A percentile compares a stretch with the other conserved stretches of the same genome.
Conservation (phyloP, 169 alveolate genomes). For the Theileria orientalis region DNA sequence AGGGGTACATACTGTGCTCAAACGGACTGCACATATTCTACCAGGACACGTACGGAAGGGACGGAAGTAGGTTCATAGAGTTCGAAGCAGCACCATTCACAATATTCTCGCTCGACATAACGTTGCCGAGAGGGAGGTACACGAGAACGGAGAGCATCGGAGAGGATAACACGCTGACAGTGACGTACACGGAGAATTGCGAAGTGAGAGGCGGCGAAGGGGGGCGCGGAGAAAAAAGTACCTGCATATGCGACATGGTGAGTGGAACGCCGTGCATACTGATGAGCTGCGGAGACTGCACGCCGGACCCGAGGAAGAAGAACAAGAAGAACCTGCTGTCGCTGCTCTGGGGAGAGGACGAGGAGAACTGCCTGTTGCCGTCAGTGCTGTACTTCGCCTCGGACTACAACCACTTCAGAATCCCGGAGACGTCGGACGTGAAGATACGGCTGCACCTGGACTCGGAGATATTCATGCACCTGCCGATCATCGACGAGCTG, state of each 20-base stretch:
- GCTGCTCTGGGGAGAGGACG: background rate
- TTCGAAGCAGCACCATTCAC: constrained; percentile 54
- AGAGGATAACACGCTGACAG: background rate
- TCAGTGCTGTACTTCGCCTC: constrained; percentile 38
- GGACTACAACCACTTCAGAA: constrained; percentile 38
- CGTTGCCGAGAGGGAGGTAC: background rate
- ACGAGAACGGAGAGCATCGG: background rate
- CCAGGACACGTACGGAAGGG: constrained; percentile 56
- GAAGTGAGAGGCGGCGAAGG: background rate
- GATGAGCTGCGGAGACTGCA: constrained; percentile 23
- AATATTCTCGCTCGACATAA: constrained; percentile 24
- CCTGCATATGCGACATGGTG: constrained; percentile 9
- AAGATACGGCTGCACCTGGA: constrained; percentile 42
- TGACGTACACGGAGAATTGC: background rate
- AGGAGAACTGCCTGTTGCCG: background rate
- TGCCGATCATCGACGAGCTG: constrained; percentile 48
- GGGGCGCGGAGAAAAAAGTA: background rate
- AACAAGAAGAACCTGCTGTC: constrained; percentile 5
- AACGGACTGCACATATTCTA: constrained; percentile 43
- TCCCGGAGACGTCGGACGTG: constrained; percentile 48
- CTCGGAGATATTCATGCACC: constrained; percentile 48
- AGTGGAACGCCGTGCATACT: constrained; percentile 28
- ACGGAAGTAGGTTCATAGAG: constrained; percentile 60
- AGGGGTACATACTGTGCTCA: constrained; percentile 38
- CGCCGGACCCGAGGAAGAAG: constrained; percentile 5